A percentile compares a stretch with the other conserved stretches of the same genome.
Conservation (phyloP, 2,329 filamentous ascomycete species). For the Exophiala sp. region DNA sequence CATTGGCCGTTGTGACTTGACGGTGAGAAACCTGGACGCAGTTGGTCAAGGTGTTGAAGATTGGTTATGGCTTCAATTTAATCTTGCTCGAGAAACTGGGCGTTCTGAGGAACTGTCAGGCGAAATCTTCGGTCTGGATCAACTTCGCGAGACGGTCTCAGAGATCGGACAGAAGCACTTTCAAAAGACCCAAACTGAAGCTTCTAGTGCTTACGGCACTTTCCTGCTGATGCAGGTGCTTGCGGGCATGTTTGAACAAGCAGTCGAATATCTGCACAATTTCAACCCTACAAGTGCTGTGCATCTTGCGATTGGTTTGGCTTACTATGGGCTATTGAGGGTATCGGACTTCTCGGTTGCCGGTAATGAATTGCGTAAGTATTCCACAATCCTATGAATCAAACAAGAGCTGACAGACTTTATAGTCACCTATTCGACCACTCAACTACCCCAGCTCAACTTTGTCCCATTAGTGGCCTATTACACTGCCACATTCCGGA, state of each 20-base stretch:
- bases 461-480: constrained; percentile 91
- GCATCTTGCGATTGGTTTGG: constrained; percentile 86
- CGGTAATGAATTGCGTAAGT: constrained; percentile 63
- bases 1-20: constrained; percentile 71
- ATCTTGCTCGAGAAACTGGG: constrained; percentile 59
- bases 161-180: constrained; percentile 93
- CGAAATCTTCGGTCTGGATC: constrained; percentile 60
- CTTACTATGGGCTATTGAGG: constrained; percentile 83
- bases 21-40: constrained; percentile 54
- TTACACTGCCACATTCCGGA: constrained; percentile 94
- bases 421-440: constrained; percentile 53
- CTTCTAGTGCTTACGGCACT: constrained; percentile 76
- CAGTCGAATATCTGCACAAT: constrained; percentile 82
- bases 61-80: constrained; percentile 66
- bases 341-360: constrained; percentile 76
- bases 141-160: constrained; percentile 73
- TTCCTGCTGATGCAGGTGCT: constrained; percentile 92
- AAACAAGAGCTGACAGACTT: constrained; percentile 22
- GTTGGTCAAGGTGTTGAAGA: constrained; percentile 61
- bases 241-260: constrained; percentile 90
- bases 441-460: constrained; percentile 72
- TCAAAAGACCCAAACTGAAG: constrained; percentile 73
- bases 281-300: constrained; percentile 92
- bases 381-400: constrained; percentile 7
- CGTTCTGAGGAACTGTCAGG: constrained; percentile 60